Percentiles rank a stretch among this genome's conserved stretches.
These are phyloP conservation scores for Populus simonii DNA, from an alignment of 345 rosid species.

Conservation along the genomic window DNA sequence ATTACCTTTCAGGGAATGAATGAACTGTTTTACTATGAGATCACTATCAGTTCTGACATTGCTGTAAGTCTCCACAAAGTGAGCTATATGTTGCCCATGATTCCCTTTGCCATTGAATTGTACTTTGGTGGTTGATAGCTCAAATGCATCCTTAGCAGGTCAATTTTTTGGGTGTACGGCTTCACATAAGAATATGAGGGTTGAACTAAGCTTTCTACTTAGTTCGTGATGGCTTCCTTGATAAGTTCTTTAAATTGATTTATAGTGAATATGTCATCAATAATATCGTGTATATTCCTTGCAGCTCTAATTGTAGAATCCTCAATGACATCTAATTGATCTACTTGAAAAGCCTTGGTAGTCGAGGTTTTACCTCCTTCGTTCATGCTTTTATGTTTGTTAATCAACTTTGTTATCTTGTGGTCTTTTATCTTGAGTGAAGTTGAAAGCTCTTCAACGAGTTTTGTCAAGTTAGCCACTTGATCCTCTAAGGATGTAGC, in stretches of 20 bases:
- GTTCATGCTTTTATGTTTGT: not conserved
- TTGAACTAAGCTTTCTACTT: not conserved
- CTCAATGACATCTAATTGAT: no score
- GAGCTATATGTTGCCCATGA: no score
- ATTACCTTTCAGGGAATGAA: not conserved
- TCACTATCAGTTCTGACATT: no score
- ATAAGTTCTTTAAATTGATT: no score
- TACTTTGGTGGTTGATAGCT: slow-evolving; percentile 1
- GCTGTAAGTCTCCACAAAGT: no score
- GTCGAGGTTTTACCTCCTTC: not conserved
- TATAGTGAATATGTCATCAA: not conserved
- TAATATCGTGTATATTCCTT: no score
- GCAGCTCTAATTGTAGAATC: no score
- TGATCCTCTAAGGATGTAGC: not conserved
- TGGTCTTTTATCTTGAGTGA: not conserved
- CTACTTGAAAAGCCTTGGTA: not conserved
- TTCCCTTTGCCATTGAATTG: no score
- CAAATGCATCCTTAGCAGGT: not conserved
- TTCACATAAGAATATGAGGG: not conserved
- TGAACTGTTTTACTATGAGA: no score
- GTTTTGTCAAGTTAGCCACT: not conserved
- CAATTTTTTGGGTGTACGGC: not conserved
- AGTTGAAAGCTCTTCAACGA: not conserved
- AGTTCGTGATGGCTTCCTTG: not conserved
- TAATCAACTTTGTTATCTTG: not conserved